A percentile compares a stretch with the other conserved stretches of the same genome.
Evolutionary conservation across 441 rosid species (phyloP).

Genomic region (Arabidopsis lyrata): DNA sequence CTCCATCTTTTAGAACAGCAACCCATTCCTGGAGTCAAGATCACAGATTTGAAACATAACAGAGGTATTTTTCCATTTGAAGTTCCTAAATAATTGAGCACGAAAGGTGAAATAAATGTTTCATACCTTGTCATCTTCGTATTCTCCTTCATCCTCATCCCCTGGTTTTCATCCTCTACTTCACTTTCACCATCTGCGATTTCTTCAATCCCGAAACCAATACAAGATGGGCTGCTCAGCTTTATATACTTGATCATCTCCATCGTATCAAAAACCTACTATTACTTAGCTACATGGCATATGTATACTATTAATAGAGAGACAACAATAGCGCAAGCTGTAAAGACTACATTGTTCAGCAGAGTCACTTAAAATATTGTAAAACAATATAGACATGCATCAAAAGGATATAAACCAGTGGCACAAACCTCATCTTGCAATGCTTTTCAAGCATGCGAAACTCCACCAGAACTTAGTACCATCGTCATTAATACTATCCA

Average conservation of each 20-base stretch:
- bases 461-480: no score
- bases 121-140: conserved; percentile 60
- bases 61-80: not conserved
- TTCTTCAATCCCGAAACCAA: conserved; percentile 57
- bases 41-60: conserved; percentile 19
- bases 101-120: not conserved
- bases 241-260: conserved; percentile 84
- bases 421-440: not conserved
- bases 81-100: not conserved
- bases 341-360: conserved; percentile 8
- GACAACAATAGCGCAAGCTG: not conserved
- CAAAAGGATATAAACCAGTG: not conserved
- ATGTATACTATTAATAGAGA: conserved; percentile 3
- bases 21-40: conserved; percentile 68
- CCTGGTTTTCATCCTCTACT: conserved; percentile 60
- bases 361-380: not conserved
- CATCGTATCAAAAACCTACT: conserved; percentile 75
- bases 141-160: conserved; percentile 55
- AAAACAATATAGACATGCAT: conserved; percentile 12
- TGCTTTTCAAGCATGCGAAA: not conserved
- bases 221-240: conserved; percentile 60
- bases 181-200: conserved; percentile 72
- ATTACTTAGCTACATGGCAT: conserved; percentile 80
- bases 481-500: no score
- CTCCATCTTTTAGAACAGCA: conserved; percentile 66